A percentile compares a stretch with the other conserved stretches of the same genome.
Evolutionary conservation across 2,329 filamentous ascomycete species (phyloP).

Genomic region (Pseudocercospora pini-densiflorae): DNA sequence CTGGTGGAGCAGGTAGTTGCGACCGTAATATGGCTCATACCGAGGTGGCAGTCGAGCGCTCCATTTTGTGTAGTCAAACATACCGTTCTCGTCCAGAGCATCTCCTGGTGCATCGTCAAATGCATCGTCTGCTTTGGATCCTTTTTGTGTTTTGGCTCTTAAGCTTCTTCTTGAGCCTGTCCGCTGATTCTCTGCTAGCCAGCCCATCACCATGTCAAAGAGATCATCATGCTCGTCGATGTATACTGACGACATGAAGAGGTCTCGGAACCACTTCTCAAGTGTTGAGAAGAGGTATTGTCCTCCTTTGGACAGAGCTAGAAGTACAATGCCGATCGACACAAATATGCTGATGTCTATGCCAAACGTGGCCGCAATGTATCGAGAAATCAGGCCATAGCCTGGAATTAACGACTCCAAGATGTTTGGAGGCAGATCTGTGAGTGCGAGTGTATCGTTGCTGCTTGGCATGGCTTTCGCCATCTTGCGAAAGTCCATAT

Average conservation of each 20-base stretch:
- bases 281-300: constrained; percentile 43
- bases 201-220: constrained; percentile 48
- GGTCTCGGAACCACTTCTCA: constrained; percentile 38
- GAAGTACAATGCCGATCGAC: constrained; percentile 47
- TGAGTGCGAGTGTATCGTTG: constrained; percentile 27
- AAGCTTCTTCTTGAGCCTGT: constrained; percentile 43
- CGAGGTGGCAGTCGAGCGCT: constrained; percentile 52
- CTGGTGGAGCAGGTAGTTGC: constrained; percentile 49
- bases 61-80: constrained; percentile 58
- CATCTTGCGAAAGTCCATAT: constrained; percentile 37
- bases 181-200: constrained; percentile 49
- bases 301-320: constrained; percentile 45
- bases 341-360: constrained; percentile 56
- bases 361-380: constrained; percentile 48
- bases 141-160: constrained; percentile 47
- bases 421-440: constrained; percentile 50
- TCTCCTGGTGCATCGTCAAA: constrained; percentile 43
- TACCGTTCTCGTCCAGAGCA: constrained; percentile 44
- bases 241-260: constrained; percentile 50
- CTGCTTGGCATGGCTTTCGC: constrained; percentile 26
- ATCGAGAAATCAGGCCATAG: constrained; percentile 53
- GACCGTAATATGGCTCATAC: constrained; percentile 56
- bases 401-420: constrained; percentile 58
- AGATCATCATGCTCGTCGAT: constrained; percentile 52
- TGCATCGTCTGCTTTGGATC: constrained; percentile 40